A percentile compares a stretch with the other conserved stretches of the same genome.
phyloP scores from a whole-genome alignment of 1,284 basidiomycete genomes.

The Sporisorium exsertum region DNA sequence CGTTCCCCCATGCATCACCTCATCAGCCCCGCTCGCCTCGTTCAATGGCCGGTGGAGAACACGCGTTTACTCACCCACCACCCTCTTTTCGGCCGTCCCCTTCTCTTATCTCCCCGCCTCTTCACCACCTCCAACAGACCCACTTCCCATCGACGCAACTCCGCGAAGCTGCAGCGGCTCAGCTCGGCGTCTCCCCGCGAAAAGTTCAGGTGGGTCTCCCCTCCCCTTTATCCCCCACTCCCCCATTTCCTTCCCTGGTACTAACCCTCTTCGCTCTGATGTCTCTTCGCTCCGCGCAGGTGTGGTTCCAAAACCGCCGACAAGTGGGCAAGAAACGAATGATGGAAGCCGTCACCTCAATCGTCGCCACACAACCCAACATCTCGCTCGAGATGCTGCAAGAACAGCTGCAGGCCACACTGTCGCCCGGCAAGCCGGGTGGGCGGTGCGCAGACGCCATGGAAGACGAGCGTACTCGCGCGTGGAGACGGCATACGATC shows the following conservation, averaged over 20 bases:
- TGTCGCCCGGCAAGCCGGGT: constrained; percentile 9
- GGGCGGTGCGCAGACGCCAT: not conserved
- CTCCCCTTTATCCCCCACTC: not conserved
- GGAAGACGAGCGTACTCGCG: constrained; percentile 39
- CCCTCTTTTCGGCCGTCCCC: too few relatives aligned
- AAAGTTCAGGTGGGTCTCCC: constrained; percentile 56
- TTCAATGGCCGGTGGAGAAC: too few relatives aligned
- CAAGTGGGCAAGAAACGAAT: constrained; percentile 48
- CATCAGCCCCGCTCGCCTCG: too few relatives aligned
- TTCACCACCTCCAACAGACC: constrained; percentile 26
- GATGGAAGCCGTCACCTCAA: constrained; percentile 31
- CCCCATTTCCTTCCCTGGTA: not conserved
- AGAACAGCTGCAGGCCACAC: not conserved
- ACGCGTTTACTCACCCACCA: too few relatives aligned
- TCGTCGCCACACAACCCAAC: not conserved
- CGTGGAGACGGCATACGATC: constrained; percentile 37
- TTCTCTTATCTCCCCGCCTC: too few relatives aligned
- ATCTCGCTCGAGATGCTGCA: constrained; percentile 16
- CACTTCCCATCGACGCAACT: constrained; percentile 58
- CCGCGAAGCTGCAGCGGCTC: constrained; percentile 48
- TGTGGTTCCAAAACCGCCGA: constrained; percentile 48
- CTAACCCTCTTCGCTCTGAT: too few relatives aligned
- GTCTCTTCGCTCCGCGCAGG: not conserved
- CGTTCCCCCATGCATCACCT: too few relatives aligned
- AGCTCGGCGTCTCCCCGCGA: constrained; percentile 53